Conservation (phyloP, 495 filamentous ascomycete species). For the Peziza echinospora region DNA sequence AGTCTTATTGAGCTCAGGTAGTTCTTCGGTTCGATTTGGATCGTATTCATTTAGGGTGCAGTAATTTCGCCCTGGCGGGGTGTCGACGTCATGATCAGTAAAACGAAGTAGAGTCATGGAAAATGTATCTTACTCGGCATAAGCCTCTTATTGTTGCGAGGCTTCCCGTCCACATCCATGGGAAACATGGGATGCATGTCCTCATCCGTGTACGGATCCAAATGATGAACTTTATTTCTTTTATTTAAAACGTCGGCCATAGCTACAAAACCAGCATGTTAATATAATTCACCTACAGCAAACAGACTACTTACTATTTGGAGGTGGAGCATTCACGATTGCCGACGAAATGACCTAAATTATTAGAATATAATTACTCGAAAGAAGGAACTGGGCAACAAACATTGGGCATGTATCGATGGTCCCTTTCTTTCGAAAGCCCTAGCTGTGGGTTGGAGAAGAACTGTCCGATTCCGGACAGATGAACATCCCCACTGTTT, state of each 20-base stretch:
- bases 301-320: constrained; percentile 28
- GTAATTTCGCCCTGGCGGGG: constrained; percentile 16
- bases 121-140: constrained; percentile 45
- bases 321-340: constrained; percentile 76
- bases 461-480: constrained; percentile 83
- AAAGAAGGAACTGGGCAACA: constrained; percentile 56
- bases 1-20: not conserved
- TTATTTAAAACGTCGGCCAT: constrained; percentile 83
- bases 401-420: constrained; percentile 65
- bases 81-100: too few relatives aligned
- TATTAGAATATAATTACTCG: constrained; percentile 32
- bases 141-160: constrained; percentile 76
- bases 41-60: constrained; percentile 11
- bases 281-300: not conserved
- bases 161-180: constrained; percentile 69
- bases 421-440: constrained; percentile 63
- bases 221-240: constrained; percentile 81
- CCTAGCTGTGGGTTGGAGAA: constrained; percentile 66
- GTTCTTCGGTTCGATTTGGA: not conserved
- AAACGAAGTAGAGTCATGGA: too few relatives aligned
- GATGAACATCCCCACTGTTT: constrained; percentile 74
- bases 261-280: constrained; percentile 20
- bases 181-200: constrained; percentile 85
- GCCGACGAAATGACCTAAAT: constrained; percentile 72
- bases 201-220: constrained; percentile 69